phyloP scores from a whole-genome alignment of 2,329 filamentous ascomycete species.

The Mariannaea sp. region DNA sequence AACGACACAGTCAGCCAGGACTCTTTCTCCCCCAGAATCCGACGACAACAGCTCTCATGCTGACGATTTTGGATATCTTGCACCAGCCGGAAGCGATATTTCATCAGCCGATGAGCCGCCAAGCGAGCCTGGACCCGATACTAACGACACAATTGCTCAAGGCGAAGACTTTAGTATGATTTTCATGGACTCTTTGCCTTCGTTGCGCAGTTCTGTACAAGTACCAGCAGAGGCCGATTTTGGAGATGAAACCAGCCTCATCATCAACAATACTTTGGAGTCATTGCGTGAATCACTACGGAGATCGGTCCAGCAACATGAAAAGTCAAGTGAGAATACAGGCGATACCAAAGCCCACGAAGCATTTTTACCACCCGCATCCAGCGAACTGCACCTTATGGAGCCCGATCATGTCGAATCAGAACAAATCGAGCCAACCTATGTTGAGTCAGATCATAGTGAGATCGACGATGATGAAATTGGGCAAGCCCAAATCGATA shows the following conservation, averaged over 20 bases:
- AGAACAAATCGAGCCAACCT: not conserved
- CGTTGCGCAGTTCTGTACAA: constrained; percentile 44
- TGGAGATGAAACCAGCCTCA: constrained; percentile 60
- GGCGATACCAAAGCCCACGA: constrained; percentile 16
- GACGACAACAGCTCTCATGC: constrained; percentile 27
- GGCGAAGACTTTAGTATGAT: constrained; percentile 65
- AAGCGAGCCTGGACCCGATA: constrained; percentile 27
- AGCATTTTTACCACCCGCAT: not conserved
- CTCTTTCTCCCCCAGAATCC: constrained; percentile 21
- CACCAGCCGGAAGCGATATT: constrained; percentile 40
- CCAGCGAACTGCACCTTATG: not conserved
- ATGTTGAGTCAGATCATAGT: not conserved
- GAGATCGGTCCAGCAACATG: constrained; percentile 22
- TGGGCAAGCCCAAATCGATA: not conserved
- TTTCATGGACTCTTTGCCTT: constrained; percentile 59
- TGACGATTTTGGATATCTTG: constrained; percentile 38
- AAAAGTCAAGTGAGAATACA: constrained; percentile 15
- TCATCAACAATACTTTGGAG: constrained; percentile 61
- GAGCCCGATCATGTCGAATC: not conserved
- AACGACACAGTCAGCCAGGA: constrained; percentile 15
- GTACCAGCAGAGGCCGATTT: constrained; percentile 49
- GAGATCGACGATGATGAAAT: not conserved
- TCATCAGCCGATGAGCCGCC: constrained; percentile 42
- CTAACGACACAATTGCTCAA: constrained; percentile 52
- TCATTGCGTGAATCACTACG: constrained; percentile 48